These are phyloP conservation scores for Clavispora phyllophila DNA, from an alignment of 805 yeast genomes.

Conservation along the genomic window DNA sequence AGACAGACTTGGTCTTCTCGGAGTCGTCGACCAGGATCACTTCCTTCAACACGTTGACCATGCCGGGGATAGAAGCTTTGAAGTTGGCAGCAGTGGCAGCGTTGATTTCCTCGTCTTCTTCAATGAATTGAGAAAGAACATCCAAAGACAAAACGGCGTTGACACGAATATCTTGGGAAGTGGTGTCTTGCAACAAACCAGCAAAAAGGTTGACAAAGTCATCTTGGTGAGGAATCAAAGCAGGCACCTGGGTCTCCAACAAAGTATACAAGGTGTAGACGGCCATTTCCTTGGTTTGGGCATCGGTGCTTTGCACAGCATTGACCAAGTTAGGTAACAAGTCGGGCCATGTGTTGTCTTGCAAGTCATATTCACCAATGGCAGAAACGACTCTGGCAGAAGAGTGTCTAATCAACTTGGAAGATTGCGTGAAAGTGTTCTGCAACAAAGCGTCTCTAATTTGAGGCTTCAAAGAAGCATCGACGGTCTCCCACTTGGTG, in stretches of 20 bases:
- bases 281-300: conserved; percentile 73
- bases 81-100: conserved; percentile 47
- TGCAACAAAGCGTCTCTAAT: conserved; percentile 67
- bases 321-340: conserved; percentile 66
- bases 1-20: conserved; percentile 66
- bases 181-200: conserved; percentile 56
- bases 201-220: conserved; percentile 71
- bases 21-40: conserved; percentile 67
- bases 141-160: conserved; percentile 80
- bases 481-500: conserved; percentile 60
- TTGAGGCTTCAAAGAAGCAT: conserved; percentile 46
- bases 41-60: conserved; percentile 76
- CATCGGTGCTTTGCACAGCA: conserved; percentile 44
- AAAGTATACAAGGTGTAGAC: conserved; percentile 73
- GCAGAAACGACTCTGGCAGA: conserved; percentile 85
- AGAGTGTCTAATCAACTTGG: conserved; percentile 74
- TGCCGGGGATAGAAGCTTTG: conserved; percentile 64
- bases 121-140: conserved; percentile 60
- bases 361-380: conserved; percentile 73
- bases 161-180: conserved; percentile 70
- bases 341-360: conserved; percentile 63
- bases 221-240: conserved; percentile 51
- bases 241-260: conserved; percentile 64
- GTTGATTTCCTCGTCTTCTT: conserved; percentile 48
- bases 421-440: conserved; percentile 62